Evolutionary conservation across 768 basidiomycete genomes (phyloP).

Genomic region (Sistotremastrum niveocremeum): DNA sequence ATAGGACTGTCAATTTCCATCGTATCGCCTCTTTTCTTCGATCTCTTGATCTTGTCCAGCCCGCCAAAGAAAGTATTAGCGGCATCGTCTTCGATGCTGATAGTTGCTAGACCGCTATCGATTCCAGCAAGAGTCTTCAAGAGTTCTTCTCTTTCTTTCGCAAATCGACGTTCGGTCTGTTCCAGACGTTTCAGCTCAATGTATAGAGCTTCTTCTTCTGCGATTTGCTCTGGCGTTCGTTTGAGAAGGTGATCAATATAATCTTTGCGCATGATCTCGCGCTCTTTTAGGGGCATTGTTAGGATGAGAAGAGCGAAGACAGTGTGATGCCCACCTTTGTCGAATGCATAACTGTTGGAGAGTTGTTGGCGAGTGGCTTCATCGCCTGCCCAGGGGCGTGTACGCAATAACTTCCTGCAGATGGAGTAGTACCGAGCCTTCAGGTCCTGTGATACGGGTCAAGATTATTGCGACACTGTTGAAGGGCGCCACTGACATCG

Average conservation of each 20-base stretch:
- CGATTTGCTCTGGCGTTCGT: conserved; percentile 79
- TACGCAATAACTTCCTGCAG: conserved; percentile 77
- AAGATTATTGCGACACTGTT: background rate
- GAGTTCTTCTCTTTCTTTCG: conserved; percentile 78
- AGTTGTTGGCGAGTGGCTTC: conserved; percentile 55
- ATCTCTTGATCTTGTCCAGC: conserved; percentile 39
- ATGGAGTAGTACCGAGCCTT: conserved; percentile 92
- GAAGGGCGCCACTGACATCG: conserved; percentile 37
- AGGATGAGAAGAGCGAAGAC: background rate
- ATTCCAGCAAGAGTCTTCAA: conserved; percentile 73
- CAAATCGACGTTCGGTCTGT: conserved; percentile 80
- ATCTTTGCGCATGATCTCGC: conserved; percentile 77
- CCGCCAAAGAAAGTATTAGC: conserved; percentile 28
- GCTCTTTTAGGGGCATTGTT: conserved; percentile 33
- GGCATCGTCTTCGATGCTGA: conserved; percentile 52
- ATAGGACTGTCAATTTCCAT: conserved; percentile 31
- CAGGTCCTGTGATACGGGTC: conserved; percentile 44
- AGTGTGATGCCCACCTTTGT: conserved; percentile 50
- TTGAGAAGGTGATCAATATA: conserved; percentile 80
- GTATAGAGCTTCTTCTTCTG: conserved; percentile 91
- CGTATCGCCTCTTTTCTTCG: conserved; percentile 31
- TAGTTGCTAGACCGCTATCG: conserved; percentile 72
- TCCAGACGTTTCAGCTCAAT: conserved; percentile 91
- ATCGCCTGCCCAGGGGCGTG: conserved; percentile 75
- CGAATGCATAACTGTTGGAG: conserved; percentile 66